Evolutionary conservation across 805 yeast species (phyloP).

Genomic region (Candida ascalaphidarum): DNA sequence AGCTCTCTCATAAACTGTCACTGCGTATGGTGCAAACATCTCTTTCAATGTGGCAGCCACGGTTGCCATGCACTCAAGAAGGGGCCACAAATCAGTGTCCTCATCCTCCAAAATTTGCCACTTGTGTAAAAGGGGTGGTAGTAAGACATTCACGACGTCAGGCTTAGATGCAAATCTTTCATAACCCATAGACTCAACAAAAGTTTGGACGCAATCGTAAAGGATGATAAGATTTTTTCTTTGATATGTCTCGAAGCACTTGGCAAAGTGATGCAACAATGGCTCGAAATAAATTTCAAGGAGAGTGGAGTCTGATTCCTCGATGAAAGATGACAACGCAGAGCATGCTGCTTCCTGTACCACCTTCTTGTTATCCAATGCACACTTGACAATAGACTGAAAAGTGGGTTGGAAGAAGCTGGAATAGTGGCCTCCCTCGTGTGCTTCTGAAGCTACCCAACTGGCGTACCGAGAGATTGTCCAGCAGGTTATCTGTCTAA

Average conservation of each 20-base stretch:
- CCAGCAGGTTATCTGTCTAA: constrained; percentile 94
- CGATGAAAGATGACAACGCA: constrained; percentile 77
- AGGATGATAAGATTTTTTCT: constrained; percentile 72
- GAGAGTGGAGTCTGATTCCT: constrained; percentile 55
- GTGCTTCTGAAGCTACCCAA: constrained; percentile 74
- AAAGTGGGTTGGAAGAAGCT: constrained; percentile 70
- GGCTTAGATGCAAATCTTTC: constrained; percentile 46
- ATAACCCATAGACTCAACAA: constrained; percentile 68
- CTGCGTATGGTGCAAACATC: constrained; percentile 80
- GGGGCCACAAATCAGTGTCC: constrained; percentile 84
- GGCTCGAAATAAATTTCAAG: constrained; percentile 58
- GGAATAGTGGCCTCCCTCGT: constrained; percentile 51
- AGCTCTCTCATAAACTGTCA: constrained; percentile 77
- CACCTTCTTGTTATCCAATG: constrained; percentile 75
- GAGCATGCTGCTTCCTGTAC: constrained; percentile 96
- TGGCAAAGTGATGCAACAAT: constrained; percentile 58
- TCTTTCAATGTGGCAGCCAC: constrained; percentile 85
- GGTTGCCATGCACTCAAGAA: constrained; percentile 86
- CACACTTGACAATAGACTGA: constrained; percentile 64
- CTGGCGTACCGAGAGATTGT: constrained; percentile 76
- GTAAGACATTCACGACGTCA: constrained; percentile 47
- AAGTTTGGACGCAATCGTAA: constrained; percentile 86
- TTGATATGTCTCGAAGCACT: constrained; percentile 73
- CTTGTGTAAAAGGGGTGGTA: constrained; percentile 76
- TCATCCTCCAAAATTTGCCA: constrained; percentile 74